Evolutionary conservation across 805 yeast species (phyloP), one percentile per base, ranked within the genome.

Genomic region (Myxozyma neotropica): DNA sequence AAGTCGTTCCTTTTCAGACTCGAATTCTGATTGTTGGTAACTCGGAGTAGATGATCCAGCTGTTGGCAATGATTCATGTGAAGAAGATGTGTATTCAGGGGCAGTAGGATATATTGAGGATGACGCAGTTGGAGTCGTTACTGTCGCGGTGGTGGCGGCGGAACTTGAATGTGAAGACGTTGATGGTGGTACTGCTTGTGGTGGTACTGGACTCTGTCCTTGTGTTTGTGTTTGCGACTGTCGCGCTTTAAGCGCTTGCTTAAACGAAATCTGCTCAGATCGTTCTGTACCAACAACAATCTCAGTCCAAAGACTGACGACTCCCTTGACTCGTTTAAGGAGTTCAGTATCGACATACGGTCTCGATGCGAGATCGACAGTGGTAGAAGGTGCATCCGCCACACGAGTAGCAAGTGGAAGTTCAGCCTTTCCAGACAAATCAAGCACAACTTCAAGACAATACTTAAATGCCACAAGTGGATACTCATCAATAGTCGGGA

Each of bases 381-480:
- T 13, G 7, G 50, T 15, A 10, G 40, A 24, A 13, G 33, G 33
- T 2, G 43, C 47, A 7, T 31, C 49, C 6, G 40, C 31, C 5
- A 19, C 53, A 36, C 39, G 65, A 24, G 76, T 69, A 68, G 59
- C 67, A 4, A 58, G 50, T 17, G 59, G 70, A 4, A 78, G 73
- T 7, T 72, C 67, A 59, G 77, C 79, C 60, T 81, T 84, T 23
- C 87, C 89, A 1, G 92, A 84, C 43, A 92, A 74, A 69, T 91
- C 91, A n/a, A 88, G 83, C 57, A 89, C 78, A 2, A 88, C 91
- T 71, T 91, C 97, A 15, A 91, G 75, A 69, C 87, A 88, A 71
- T 92, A 91, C 69, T 88, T 93, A 72, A 91, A 91, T 2, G 90
- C 80, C 7, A 90, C 89, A 49, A 86, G 74, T 1, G 83, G 83